Evolutionary conservation across 208 protist genomes (phyloP).

Genomic region (Herpetomonas muscarum): DNA sequence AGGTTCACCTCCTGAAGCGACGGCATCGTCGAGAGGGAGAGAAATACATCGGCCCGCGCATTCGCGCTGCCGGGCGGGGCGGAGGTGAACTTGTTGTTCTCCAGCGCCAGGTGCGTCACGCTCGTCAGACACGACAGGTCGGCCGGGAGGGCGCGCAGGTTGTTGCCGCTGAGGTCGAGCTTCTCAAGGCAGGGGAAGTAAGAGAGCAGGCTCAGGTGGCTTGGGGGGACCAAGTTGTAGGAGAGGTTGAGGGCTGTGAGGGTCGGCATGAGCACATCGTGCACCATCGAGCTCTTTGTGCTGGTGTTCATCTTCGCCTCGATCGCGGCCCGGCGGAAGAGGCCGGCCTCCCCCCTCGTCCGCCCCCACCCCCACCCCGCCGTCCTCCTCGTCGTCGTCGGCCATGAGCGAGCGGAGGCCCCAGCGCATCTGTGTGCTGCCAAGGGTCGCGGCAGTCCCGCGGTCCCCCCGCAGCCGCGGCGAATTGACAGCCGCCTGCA

Average conservation of each 20-base stretch:
- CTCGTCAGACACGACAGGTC: constrained; percentile 68
- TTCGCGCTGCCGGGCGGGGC: background rate
- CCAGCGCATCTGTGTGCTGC: too few relatives aligned
- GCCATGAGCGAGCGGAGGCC: background rate
- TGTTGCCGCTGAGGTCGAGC: constrained; percentile 83
- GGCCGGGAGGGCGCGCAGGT: constrained; percentile 47
- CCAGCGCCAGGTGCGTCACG: constrained; percentile 81
- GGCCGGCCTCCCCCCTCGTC: background rate
- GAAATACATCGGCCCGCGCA: constrained; percentile 39
- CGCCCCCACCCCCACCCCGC: background rate
- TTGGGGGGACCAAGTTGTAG: constrained; percentile 69
- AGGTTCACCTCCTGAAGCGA: constrained; percentile 81
- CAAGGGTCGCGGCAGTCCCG: background rate
- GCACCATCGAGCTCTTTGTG: background rate
- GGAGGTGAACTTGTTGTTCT: constrained; percentile 62
- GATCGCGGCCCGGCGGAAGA: too few relatives aligned
- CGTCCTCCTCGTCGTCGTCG: constrained; percentile 2
- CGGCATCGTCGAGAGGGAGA: constrained; percentile 76
- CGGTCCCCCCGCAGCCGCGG: background rate
- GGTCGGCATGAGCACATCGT: constrained; percentile 49
- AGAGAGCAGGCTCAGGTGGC: constrained; percentile 48
- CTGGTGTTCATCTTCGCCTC: background rate
- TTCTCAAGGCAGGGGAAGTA: constrained; percentile 67
- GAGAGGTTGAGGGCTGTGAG: constrained; percentile 76
- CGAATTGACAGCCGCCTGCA: constrained; percentile 9